Base-by-base conservation (phyloP, 2,329 filamentous ascomycete species). In the Neopestalotiopsis sp. region DNA sequence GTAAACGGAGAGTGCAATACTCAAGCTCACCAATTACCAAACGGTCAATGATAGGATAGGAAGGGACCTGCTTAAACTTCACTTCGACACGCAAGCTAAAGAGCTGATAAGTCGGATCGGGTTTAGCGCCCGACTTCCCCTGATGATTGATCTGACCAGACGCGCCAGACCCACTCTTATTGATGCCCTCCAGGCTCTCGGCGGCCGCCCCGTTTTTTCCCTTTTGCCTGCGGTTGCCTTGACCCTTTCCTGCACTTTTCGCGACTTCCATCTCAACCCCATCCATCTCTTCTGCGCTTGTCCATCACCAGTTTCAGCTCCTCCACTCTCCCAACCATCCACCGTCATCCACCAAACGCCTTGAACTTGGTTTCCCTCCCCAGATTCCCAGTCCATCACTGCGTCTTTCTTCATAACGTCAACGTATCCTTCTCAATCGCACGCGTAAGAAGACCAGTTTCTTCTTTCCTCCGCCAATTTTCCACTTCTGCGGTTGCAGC, bases 401-500 rank as follows among this genome's bases (percentile, higher is more conserved):
- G 34, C 34, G 34, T 38, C 6, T 38, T 38, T 60, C 56, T 59
- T 59, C 32, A n/a, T 32, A 20, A 9, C n/a, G 32, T 17, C 42
- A 24, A 57, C 63, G 34, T 32, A 66, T 67, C 56, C 56, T 70
- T 69, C 59, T 65, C 70, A 72, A 70, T 52, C 45, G 14, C 45
- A 71, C 57, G 68, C 65, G 38, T 70, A 57, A 69, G 65, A 65
- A 67, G 71, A 42, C 69, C 66, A 71, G 66, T 61, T 69, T 67
- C 67, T 69, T 65, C 70, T 73, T 72, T 72, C 72, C 70, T 72
- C 69, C 66, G 69, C 9, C 42, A 24, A 56, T 7, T 52, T n/a
- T 66, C 20, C 17, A 13, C 56, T 66, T 49, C 68, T 65, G 67
- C 73, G 77, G 72, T 73, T 76, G 75, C 77, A 79, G 72, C 77